Evolutionary conservation across 495 filamentous ascomycete species (phyloP).

Genomic region (Daldinia grandis): DNA sequence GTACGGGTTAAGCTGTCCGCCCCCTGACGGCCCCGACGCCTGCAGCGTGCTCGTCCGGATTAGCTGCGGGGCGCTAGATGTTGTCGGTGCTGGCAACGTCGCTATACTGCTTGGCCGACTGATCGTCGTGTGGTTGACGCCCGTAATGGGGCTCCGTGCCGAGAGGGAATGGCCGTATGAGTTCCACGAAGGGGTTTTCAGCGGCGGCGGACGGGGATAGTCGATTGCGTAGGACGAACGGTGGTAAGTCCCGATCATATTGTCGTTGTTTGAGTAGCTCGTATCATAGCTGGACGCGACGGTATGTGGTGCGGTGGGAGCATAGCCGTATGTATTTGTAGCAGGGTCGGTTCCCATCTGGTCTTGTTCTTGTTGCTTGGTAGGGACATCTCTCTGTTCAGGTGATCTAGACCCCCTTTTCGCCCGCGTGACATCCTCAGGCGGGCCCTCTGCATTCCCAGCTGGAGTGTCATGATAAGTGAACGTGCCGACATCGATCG

Average conservation of each 20-base stretch:
- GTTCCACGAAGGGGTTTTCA: conserved; percentile 61
- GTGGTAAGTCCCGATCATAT: conserved; percentile 57
- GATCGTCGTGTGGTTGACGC: conserved; percentile 46
- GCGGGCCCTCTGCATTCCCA: conserved; percentile 49
- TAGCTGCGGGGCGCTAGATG: conserved; percentile 62
- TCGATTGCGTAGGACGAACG: conserved; percentile 56
- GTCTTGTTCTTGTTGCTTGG: conserved; percentile 48
- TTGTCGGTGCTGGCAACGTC: conserved; percentile 46
- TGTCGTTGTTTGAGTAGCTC: conserved; percentile 54
- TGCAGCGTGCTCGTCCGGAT: conserved; percentile 86
- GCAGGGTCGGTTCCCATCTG: conserved; percentile 41
- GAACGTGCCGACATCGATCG: conserved; percentile 78
- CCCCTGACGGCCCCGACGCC: conserved; percentile 55
- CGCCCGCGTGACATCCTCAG: conserved; percentile 55
- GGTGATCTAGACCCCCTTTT: conserved; percentile 52
- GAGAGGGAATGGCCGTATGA: conserved; percentile 55
- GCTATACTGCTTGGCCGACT: conserved; percentile 55
- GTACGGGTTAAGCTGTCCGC: conserved; percentile 77
- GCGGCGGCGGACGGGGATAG: conserved; percentile 54
- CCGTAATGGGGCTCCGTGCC: conserved; percentile 50
- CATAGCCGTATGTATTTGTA: conserved; percentile 60
- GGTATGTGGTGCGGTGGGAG: conserved; percentile 52
- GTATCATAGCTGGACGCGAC: conserved; percentile 49
- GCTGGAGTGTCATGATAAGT: conserved; percentile 65
- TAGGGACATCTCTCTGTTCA: conserved; percentile 53